Evolutionary conservation across 2,329 filamentous ascomycete species (phyloP), one percentile per base, ranked within the genome.

Genomic region (Paraphoma chrysanthemicola): DNA sequence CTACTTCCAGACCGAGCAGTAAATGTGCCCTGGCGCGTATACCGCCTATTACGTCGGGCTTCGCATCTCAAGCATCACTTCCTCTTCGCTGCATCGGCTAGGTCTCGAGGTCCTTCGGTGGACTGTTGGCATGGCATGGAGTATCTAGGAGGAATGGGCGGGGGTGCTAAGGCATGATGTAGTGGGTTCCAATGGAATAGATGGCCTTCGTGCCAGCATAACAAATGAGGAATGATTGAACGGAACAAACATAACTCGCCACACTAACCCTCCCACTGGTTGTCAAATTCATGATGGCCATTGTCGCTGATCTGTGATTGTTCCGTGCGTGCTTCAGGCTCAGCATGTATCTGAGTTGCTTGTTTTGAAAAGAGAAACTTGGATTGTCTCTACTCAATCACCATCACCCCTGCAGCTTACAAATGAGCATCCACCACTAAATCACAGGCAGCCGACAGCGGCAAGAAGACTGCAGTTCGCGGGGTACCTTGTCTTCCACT

Each of bases 1-100:
- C 90, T 99, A 99, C 91, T 98, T 99, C 93, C 91, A 97, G 87
- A 97, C 93, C 81, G 82, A 83, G 80, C 82, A 83, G 75, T 84
- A 83, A 70, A 72, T 59, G 64, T 65, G 53, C 59, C 58, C 52
- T 16, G 16, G 43, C 18, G 56, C 47, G 36, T 39, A 50, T 47
- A 57, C 47, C 48, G 54, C 57, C 45, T 52, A 41, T 43, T 43
- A 31, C n/a, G n/a, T 53, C 51, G 42, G 45, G 18, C 18, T 46
- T 44, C 44, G 29, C 33, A 31, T 43, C 18, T 54, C 47, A 52
- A 51, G 50, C 62, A 59, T 50, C 54, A 64, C 45, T 51, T 44
- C 51, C 54, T 56, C 51, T 54, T 60, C 63, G 47, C 53, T 55
- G 38, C 60, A 62, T 63, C 57, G 59, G 56, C 60, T 60, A 53